Percentiles rank a stretch among this genome's conserved stretches.
Evolutionary conservation across 1,284 basidiomycete genomes (phyloP).

Genomic region (Fereydounia khargensis): DNA sequence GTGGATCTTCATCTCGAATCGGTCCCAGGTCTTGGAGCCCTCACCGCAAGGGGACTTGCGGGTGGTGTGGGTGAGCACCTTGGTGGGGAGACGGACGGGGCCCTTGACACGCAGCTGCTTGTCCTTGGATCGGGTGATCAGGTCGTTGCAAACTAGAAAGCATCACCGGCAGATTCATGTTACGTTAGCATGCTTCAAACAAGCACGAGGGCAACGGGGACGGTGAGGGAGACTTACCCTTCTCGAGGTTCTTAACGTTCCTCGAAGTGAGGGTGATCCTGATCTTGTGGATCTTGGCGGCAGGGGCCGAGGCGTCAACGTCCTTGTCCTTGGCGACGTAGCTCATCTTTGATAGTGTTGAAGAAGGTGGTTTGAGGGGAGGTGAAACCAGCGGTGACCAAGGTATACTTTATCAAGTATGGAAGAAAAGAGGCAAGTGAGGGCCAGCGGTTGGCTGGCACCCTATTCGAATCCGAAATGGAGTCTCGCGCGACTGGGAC

Average conservation of each 20-base stretch:
- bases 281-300: conserved; percentile 97
- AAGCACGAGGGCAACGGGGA: neutral
- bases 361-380: conserved; percentile 59
- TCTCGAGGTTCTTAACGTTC: conserved; percentile 98
- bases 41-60: conserved; percentile 79
- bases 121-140: conserved; percentile 99
- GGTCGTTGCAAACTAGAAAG: conserved; percentile 79
- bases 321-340: conserved; percentile 99
- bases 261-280: conserved; percentile 97
- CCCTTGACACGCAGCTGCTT: conserved; percentile 99
- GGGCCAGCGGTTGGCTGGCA: too few species aligned
- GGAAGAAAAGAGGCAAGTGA: conserved; percentile 15
- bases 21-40: conserved; percentile 99
- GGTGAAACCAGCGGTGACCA: conserved; percentile 61
- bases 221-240: conserved; percentile 67
- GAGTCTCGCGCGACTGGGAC: too few species aligned
- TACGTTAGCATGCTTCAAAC: too few species aligned
- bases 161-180: neutral
- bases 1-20: conserved; percentile 99
- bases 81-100: conserved; percentile 97
- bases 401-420: conserved; percentile 39
- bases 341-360: conserved; percentile 73
- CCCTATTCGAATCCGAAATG: too few species aligned
- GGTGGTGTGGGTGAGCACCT: conserved; percentile 96
- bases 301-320: conserved; percentile 66